Evolutionary conservation across 441 rosid species (phyloP).

Genomic region (Isatis lusitanica): DNA sequence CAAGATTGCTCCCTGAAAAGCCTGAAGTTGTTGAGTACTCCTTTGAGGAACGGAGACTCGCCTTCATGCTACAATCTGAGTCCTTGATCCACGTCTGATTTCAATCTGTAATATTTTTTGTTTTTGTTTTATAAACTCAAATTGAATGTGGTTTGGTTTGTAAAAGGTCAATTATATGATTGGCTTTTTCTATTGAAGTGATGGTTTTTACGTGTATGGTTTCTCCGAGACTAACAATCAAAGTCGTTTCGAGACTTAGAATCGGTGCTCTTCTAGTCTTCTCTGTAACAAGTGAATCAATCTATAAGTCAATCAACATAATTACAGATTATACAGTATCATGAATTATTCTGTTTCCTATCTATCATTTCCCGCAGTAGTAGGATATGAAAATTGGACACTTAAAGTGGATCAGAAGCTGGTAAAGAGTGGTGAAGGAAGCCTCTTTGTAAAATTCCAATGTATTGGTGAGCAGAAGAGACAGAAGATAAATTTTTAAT

Average conservation of each 20-base stretch:
- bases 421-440: no score
- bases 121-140: constrained; percentile 9
- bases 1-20: constrained; percentile 32
- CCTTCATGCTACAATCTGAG: constrained; percentile 58
- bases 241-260: not conserved
- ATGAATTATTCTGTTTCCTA: no score
- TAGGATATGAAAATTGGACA: no score
- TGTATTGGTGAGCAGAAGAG: no score
- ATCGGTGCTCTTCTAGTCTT: no score
- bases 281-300: no score
- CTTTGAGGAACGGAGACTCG: constrained; percentile 84
- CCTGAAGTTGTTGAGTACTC: constrained; percentile 67
- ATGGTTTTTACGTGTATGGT: constrained; percentile 25
- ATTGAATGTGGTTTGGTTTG: constrained; percentile 27
- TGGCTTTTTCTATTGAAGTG: constrained; percentile 39
- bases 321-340: no score
- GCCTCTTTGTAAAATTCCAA: no score
- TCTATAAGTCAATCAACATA: no score
- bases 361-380: no score
- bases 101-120: not conserved
- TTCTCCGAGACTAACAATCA: constrained; percentile 42
- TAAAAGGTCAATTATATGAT: constrained; percentile 47
- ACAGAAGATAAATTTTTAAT: no score
- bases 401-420: no score
- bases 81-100: constrained; percentile 52